A percentile compares a stretch with the other conserved stretches of the same genome.
These are phyloP conservation scores for Pinus albicaulis DNA, from an alignment of 75 land plant genomes.

Conservation along the genomic window DNA sequence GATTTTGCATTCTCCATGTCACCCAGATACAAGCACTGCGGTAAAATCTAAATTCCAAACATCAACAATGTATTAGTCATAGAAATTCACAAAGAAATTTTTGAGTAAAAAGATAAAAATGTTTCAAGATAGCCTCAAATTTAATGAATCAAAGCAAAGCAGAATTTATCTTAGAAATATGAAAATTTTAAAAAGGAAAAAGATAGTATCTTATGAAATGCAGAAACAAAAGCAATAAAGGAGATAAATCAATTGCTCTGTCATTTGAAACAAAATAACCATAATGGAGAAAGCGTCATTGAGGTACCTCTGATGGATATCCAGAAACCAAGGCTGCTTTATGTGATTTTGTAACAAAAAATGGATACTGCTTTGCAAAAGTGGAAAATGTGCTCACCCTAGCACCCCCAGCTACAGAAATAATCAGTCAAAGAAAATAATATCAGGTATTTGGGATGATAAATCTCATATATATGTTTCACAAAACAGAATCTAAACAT, in stretches of 20 bases:
- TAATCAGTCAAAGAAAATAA: neutral
- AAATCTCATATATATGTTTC: neutral
- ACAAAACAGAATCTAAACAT: too few relatives aligned
- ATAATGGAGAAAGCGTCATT: neutral
- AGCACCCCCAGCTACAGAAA: conserved; percentile 3
- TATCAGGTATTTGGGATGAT: neutral
- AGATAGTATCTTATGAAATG: neutral
- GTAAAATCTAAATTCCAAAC: conserved; percentile 19
- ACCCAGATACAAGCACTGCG: conserved; percentile 29
- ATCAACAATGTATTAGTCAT: neutral
- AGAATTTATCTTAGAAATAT: neutral
- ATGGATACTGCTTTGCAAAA: conserved; percentile 26
- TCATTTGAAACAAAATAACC: neutral
- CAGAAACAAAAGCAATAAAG: neutral
- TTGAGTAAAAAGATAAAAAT: neutral
- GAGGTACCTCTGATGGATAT: conserved; percentile 31
- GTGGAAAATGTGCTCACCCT: neutral
- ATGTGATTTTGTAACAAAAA: conserved; percentile 26
- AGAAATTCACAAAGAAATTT: neutral
- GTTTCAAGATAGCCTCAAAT: neutral
- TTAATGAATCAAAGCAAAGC: neutral
- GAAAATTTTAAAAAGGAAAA: neutral
- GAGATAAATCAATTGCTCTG: neutral
- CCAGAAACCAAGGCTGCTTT: conserved; percentile 22
- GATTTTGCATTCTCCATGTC: conserved; percentile 27